These are phyloP conservation scores for Acanthamoeba royreba DNA, from an alignment of 208 protist genomes.

Conservation along the genomic window DNA sequence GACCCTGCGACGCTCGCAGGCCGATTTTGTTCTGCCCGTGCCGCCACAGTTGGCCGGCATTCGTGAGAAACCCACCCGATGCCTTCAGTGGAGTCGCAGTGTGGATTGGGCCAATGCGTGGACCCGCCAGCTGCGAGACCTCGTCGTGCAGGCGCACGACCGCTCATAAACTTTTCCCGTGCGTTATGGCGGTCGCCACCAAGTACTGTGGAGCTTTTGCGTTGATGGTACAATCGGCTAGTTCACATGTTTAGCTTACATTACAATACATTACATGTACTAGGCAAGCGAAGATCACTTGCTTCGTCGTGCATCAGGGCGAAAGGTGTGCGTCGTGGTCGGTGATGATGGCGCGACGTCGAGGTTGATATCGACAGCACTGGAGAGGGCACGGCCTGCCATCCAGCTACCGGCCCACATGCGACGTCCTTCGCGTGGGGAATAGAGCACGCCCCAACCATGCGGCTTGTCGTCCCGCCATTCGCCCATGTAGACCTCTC, in stretches of 20 bases:
- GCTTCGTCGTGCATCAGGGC: neutral
- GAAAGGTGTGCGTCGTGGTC: neutral
- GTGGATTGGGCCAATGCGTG: neutral
- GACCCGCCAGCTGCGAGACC: neutral
- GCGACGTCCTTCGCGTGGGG: neutral
- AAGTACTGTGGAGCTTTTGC: neutral
- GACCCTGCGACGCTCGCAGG: neutral
- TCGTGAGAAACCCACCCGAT: neutral
- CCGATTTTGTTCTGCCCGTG: neutral
- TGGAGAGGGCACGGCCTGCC: neutral
- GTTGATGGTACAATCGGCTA: neutral
- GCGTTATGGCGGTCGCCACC: too few relatives aligned
- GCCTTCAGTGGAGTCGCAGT: neutral
- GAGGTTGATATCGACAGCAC: neutral
- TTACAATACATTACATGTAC: neutral
- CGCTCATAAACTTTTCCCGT: too few relatives aligned
- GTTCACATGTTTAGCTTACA: neutral
- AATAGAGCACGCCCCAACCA: slow-evolving; percentile 21
- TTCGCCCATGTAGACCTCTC: slow-evolving; percentile 16
- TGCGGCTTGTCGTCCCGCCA: slow-evolving; percentile 22
- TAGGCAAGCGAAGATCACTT: too few relatives aligned
- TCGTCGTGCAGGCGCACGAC: neutral
- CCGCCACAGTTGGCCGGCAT: slow-evolving; percentile 21
- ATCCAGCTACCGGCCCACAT: slow-evolving; percentile 30
- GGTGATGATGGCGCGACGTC: neutral